Evolutionary conservation across 2,329 filamentous ascomycete species (phyloP).

Genomic region (Pezicula radicicola): DNA sequence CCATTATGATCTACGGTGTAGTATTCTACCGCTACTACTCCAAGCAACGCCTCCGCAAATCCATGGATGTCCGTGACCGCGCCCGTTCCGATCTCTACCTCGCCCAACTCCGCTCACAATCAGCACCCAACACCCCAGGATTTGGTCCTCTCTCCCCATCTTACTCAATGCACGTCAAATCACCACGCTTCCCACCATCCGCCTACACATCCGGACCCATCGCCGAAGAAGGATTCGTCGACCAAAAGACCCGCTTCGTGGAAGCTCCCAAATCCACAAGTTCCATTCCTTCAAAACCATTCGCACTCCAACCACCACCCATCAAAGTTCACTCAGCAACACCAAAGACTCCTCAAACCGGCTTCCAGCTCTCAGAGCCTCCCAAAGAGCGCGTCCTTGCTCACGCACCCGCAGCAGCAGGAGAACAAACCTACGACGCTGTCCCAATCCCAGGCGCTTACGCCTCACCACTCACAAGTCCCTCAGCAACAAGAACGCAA

Average conservation of each 20-base stretch:
- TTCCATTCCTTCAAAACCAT: conserved; percentile 54
- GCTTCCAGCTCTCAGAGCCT: conserved; percentile 48
- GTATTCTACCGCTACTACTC: conserved; percentile 98
- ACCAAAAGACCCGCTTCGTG: conserved; percentile 46
- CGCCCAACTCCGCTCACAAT: conserved; percentile 78
- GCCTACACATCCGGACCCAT: conserved; percentile 51
- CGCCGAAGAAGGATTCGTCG: conserved; percentile 48
- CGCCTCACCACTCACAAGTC: conserved; percentile 50
- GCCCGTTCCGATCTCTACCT: conserved; percentile 95
- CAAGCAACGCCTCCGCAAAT: conserved; percentile 92
- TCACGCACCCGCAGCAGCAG: conserved; percentile 68
- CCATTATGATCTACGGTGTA: conserved; percentile 87
- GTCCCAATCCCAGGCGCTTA: conserved; percentile 92
- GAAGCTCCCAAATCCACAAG: conserved; percentile 61
- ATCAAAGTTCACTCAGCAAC: conserved; percentile 74
- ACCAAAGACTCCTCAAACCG: conserved; percentile 62
- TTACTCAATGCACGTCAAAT: conserved; percentile 34
- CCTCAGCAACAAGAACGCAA: conserved; percentile 36
- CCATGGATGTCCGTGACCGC: conserved; percentile 92
- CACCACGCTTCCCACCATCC: conserved; percentile 58
- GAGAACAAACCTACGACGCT: conserved; percentile 79
- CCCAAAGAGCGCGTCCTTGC: conserved; percentile 43
- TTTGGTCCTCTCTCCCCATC: conserved; percentile 69
- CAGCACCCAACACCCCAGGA: conserved; percentile 90
- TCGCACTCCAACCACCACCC: conserved; percentile 85